A percentile compares a stretch with the other conserved stretches of the same genome.
Evolutionary conservation across 2,329 filamentous ascomycete species (phyloP).

Genomic region (Tolypocladium album): DNA sequence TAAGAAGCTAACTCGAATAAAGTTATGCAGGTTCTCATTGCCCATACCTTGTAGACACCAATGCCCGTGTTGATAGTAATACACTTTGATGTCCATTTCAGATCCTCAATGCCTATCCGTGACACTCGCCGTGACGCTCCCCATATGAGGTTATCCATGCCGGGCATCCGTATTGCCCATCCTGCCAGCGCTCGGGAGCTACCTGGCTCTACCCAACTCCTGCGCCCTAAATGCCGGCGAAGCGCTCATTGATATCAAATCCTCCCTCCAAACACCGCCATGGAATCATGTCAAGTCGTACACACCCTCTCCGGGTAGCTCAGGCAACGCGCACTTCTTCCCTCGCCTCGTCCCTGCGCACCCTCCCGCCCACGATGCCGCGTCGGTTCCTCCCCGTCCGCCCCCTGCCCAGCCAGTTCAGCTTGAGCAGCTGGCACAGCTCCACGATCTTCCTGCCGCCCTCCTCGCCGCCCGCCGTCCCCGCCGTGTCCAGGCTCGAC

Average conservation of each 20-base stretch:
- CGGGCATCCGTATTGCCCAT: background rate
- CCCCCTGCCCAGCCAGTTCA: constrained; percentile 92
- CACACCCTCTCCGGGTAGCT: background rate
- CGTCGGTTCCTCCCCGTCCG: constrained; percentile 80
- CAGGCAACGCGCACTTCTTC: constrained; percentile 31
- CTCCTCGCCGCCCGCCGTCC: constrained; percentile 46
- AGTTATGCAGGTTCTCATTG: background rate
- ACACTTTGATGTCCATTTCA: background rate
- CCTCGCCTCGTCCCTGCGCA: constrained; percentile 32
- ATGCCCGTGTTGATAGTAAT: background rate
- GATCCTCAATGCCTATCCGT: background rate
- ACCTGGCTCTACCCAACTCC: background rate
- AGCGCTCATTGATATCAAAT: background rate
- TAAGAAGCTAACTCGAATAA: constrained; percentile 13
- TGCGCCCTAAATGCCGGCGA: background rate
- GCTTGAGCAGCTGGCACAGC: constrained; percentile 77
- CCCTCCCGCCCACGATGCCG: constrained; percentile 70
- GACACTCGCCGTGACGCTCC: background rate
- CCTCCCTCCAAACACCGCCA: background rate
- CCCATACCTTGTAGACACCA: background rate
- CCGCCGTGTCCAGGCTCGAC: constrained; percentile 56
- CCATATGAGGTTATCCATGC: no score
- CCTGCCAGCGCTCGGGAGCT: background rate
- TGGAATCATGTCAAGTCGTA: background rate
- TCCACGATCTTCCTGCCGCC: constrained; percentile 71